Conservation (phyloP, 2,329 filamentous ascomycete genomes). For the Fonsecaea multimorphosa region DNA sequence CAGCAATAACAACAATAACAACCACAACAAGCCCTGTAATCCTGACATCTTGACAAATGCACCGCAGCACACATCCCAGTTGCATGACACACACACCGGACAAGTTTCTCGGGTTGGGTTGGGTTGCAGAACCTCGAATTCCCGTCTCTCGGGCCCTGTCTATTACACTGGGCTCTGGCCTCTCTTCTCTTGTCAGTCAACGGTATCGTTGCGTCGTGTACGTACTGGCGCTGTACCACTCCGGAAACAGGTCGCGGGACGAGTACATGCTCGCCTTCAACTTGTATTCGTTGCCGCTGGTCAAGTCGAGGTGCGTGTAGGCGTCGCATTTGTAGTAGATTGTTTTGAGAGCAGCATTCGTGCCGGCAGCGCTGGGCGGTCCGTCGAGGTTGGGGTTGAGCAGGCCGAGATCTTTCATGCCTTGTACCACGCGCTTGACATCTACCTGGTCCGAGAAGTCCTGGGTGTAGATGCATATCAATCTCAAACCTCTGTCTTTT, state of each 20-base stretch:
- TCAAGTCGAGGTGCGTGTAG: slow-evolving; percentile 70
- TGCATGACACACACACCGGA: no score
- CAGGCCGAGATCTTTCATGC: slow-evolving; percentile 67
- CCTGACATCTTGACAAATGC: no score
- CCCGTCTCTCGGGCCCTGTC: no score
- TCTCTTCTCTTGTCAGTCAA: no score
- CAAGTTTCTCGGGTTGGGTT: no score
- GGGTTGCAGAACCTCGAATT: no score
- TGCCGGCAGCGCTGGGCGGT: neutral
- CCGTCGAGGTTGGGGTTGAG: slow-evolving; percentile 43
- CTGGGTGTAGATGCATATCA: slow-evolving; percentile 79
- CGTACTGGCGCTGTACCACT: slow-evolving; percentile 31
- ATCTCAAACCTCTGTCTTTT: slow-evolving; percentile 43
- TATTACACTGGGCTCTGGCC: no score
- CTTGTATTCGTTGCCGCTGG: slow-evolving; percentile 65
- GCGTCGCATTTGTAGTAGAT: slow-evolving; percentile 84
- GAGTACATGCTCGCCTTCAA: slow-evolving; percentile 60
- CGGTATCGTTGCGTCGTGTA: no score
- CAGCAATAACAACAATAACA: no score
- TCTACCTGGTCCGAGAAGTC: slow-evolving; percentile 74
- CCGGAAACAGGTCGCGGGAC: slow-evolving; percentile 47
- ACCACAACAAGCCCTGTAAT: no score
- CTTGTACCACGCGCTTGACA: slow-evolving; percentile 69
- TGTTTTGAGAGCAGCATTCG: slow-evolving; percentile 36
- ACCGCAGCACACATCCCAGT: no score